Evolutionary conservation across 768 basidiomycete genomes (phyloP).

Genomic region (Holtermanniella nyarrowii): DNA sequence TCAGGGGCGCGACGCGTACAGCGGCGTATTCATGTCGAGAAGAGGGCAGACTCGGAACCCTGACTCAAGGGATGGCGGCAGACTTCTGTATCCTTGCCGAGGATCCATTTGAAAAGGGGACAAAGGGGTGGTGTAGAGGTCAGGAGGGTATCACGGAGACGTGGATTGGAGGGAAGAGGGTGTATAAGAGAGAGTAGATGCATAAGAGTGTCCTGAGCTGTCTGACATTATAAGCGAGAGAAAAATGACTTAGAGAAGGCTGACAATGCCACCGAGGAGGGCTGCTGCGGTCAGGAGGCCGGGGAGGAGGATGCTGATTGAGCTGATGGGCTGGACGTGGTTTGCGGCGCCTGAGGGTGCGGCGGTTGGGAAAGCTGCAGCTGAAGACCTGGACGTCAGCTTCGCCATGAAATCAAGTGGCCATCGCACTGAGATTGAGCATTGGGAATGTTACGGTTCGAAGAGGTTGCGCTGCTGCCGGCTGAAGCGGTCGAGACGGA

Average conservation of each 20-base stretch:
- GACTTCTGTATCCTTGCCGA: constrained; percentile 14
- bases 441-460: constrained; percentile 7
- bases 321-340: too few species aligned
- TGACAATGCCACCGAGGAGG: not conserved
- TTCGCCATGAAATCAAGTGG: not conserved
- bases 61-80: constrained; percentile 3
- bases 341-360: not conserved
- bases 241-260: not conserved
- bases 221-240: not conserved
- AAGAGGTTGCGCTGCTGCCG: constrained; percentile 1
- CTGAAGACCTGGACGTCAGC: too few species aligned
- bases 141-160: constrained; percentile 11
- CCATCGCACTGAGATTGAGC: constrained; percentile 1
- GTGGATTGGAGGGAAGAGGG: constrained; percentile 7
- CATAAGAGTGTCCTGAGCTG: not conserved
- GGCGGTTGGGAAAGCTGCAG: not conserved
- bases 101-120: constrained; percentile 14
- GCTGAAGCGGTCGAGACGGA: not conserved
- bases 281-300: too few species aligned
- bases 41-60: constrained; percentile 1
- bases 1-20: constrained; percentile 4
- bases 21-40: constrained; percentile 3
- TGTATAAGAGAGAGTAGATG: not conserved
- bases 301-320: not conserved
- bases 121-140: constrained; percentile 8